Evolutionary conservation across 2,329 filamentous ascomycete genomes (phyloP).

Genomic region (Diatrype stigma): DNA sequence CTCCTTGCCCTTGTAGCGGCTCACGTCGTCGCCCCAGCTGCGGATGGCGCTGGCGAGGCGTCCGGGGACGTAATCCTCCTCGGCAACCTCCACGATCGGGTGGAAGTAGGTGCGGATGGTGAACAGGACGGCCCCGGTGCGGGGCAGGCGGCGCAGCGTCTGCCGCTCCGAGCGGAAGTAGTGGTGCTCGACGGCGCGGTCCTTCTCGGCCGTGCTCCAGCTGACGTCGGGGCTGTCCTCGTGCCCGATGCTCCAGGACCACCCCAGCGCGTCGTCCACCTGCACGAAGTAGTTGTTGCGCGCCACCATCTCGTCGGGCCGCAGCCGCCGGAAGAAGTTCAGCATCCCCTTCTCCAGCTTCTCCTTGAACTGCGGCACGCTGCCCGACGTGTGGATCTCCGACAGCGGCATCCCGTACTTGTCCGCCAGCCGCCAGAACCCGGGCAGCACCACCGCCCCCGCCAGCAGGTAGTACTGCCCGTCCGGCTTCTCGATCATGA

Average conservation of each 20-base stretch:
- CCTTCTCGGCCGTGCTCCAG: constrained; percentile 74
- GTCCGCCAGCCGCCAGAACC: constrained; percentile 79
- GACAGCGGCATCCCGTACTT: constrained; percentile 76
- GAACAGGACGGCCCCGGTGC: constrained; percentile 59
- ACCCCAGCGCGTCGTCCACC: constrained; percentile 72
- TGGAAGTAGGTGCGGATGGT: constrained; percentile 80
- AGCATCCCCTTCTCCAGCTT: constrained; percentile 32
- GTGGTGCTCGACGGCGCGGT: constrained; percentile 68
- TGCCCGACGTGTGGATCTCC: constrained; percentile 73
- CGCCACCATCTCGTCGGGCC: constrained; percentile 58
- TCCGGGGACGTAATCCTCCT: constrained; percentile 74
- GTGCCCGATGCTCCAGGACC: constrained; percentile 70
- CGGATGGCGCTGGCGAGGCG: constrained; percentile 71
- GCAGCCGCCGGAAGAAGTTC: constrained; percentile 67
- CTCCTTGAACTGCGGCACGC: constrained; percentile 48
- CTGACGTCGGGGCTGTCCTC: constrained; percentile 63
- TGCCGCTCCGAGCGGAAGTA: constrained; percentile 76
- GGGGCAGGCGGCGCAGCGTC: constrained; percentile 59
- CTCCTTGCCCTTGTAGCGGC: constrained; percentile 72
- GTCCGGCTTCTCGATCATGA: constrained; percentile 75
- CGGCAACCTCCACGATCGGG: constrained; percentile 61
- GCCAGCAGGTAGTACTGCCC: constrained; percentile 79
- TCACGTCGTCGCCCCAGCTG: constrained; percentile 78
- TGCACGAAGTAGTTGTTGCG: constrained; percentile 88
- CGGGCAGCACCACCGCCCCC: constrained; percentile 69